These are phyloP conservation scores for Pythium brachiatum DNA, from an alignment of 352 stramenopile genomes.

Conservation along the genomic window DNA sequence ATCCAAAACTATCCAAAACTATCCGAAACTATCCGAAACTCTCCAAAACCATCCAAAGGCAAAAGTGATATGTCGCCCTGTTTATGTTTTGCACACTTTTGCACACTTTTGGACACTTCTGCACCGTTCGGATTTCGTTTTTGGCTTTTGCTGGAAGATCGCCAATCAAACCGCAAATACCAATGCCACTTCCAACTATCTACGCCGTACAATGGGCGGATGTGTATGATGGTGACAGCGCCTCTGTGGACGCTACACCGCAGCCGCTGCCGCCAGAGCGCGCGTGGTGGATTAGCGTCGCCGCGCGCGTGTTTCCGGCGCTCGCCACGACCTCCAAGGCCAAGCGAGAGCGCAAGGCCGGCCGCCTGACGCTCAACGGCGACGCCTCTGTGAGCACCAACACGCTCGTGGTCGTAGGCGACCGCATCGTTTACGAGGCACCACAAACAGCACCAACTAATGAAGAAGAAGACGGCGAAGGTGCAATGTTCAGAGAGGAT, in stretches of 20 bases:
- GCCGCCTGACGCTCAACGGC: constrained; percentile 42
- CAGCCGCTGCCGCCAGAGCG: not conserved
- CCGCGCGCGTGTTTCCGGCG: constrained; percentile 41
- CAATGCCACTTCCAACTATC: not conserved
- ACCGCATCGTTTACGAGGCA: constrained; percentile 33
- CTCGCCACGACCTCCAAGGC: constrained; percentile 61
- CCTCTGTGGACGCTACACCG: not conserved
- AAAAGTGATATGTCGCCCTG: not conserved
- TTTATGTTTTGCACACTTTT: not conserved
- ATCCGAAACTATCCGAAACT: too few relatives aligned
- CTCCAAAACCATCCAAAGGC: too few relatives aligned
- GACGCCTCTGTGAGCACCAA: constrained; percentile 34
- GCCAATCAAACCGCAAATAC: not conserved
- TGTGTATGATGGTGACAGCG: not conserved
- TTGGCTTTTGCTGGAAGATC: not conserved
- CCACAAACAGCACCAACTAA: not conserved
- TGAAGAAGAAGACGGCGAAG: too few relatives aligned
- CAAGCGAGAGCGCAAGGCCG: constrained; percentile 51
- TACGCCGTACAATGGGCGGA: constrained; percentile 19
- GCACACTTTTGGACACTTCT: not conserved
- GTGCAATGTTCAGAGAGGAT: too few relatives aligned
- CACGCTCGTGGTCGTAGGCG: constrained; percentile 23
- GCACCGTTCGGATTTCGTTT: not conserved
- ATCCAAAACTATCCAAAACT: too few relatives aligned
- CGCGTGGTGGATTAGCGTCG: constrained; percentile 44